These are phyloP conservation scores for Globisporangium spiculum DNA, from an alignment of 352 stramenopile genomes.

Conservation along the genomic window DNA sequence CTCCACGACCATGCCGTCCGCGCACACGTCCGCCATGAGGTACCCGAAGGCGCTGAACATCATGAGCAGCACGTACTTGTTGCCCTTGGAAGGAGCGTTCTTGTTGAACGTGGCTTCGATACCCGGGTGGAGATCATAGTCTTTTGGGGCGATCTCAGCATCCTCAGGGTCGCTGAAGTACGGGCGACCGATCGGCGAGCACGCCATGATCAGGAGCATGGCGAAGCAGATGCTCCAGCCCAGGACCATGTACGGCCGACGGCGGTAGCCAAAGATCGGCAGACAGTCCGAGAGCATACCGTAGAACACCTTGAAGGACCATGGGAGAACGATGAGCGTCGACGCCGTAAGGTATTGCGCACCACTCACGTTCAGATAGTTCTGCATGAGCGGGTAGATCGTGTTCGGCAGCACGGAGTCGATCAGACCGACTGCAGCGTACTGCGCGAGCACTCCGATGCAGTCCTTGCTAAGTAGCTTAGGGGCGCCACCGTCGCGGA, in stretches of 20 bases:
- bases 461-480: too few species aligned
- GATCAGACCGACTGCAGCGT: too few species aligned
- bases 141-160: neutral
- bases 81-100: neutral
- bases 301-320: too few species aligned
- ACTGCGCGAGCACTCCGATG: too few species aligned
- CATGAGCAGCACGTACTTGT: neutral
- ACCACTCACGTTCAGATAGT: too few species aligned
- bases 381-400: too few species aligned
- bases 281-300: too few species aligned
- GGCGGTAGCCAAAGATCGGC: too few species aligned
- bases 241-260: neutral
- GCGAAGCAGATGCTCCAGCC: neutral
- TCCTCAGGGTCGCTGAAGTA: neutral
- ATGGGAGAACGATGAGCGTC: too few species aligned
- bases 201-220: neutral
- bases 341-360: too few species aligned
- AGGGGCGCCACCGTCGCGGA: too few species aligned
- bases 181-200: neutral
- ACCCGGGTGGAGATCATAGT: neutral
- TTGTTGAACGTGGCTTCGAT: neutral
- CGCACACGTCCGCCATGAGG: neutral
- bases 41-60: neutral
- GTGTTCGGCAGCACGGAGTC: too few species aligned
- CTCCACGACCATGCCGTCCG: neutral